phyloP scores from a whole-genome alignment of 257 asterid genomes.

The Coffea eugenioides region DNA sequence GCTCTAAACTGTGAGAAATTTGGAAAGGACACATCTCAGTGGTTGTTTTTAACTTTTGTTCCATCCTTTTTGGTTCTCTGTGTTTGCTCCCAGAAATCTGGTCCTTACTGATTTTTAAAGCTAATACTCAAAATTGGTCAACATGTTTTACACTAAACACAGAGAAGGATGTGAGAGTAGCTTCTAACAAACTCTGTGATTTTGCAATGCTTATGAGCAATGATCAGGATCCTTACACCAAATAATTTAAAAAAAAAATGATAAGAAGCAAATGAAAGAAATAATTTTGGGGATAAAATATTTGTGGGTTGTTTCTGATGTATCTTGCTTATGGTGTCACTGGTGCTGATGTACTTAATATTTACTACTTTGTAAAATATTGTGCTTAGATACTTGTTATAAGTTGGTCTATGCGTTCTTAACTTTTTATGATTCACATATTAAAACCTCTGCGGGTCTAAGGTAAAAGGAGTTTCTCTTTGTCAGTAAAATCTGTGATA shows the following conservation, averaged over 20 bases:
- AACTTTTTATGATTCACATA: not conserved
- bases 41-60: not conserved
- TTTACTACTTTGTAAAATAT: not conserved
- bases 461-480: not conserved
- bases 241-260: too few species aligned
- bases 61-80: not conserved
- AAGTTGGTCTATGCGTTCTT: not conserved
- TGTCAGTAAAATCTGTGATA: not conserved
- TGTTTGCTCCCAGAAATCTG: not conserved
- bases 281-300: not conserved
- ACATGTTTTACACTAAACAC: not conserved
- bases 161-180: not conserved
- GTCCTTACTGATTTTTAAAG: not conserved
- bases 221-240: not conserved
- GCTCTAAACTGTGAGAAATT: not conserved
- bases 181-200: not conserved
- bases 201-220: not conserved
- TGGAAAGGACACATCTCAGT: not conserved
- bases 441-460: not conserved
- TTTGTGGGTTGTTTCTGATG: not conserved
- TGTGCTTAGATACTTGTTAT: not conserved
- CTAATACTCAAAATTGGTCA: not conserved
- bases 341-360: not conserved
- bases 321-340: not conserved
- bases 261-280: not conserved